Evolutionary conservation across 306 rosid species (phyloP).

Genomic region (Elaeagnus macrophylla): DNA sequence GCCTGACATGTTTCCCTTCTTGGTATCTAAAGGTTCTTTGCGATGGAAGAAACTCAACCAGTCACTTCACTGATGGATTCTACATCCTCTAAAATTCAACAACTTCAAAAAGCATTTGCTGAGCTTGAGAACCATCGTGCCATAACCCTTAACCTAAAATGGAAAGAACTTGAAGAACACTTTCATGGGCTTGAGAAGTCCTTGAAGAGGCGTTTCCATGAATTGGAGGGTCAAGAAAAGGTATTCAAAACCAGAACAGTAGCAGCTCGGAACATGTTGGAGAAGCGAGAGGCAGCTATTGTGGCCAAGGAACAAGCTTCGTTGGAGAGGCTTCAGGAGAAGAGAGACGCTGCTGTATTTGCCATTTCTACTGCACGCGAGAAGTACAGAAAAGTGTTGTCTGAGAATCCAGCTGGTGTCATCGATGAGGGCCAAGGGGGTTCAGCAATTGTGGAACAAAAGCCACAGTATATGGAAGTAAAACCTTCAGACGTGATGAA

Average conservation of each 20-base stretch:
- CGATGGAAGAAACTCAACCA: conserved; percentile 73
- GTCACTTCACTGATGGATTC: conserved; percentile 71
- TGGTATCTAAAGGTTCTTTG: conserved; percentile 39
- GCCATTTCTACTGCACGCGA: conserved; percentile 64
- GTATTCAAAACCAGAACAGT: conserved; percentile 62
- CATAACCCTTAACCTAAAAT: conserved; percentile 75
- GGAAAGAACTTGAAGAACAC: conserved; percentile 98
- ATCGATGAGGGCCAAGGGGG: conserved; percentile 33
- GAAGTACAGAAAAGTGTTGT: conserved; percentile 56
- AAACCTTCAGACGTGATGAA: conserved; percentile 44
- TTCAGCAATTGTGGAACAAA: too few relatives aligned
- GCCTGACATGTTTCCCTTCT: neutral
- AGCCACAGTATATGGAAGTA: conserved; percentile 36
- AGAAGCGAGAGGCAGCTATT: conserved; percentile 66
- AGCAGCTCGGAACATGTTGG: conserved; percentile 55
- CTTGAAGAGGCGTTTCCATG: conserved; percentile 94
- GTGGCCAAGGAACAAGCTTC: conserved; percentile 71
- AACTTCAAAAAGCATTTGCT: conserved; percentile 96
- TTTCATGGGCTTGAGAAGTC: conserved; percentile 96
- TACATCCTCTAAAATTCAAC: conserved; percentile 84
- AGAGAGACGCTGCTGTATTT: conserved; percentile 74
- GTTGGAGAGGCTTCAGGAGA: conserved; percentile 70
- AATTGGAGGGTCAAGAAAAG: conserved; percentile 91
- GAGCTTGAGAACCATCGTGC: conserved; percentile 96
- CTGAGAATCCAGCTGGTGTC: conserved; percentile 37